A percentile compares a stretch with the other conserved stretches of the same genome.
Evolutionary conservation across 768 basidiomycete genomes (phyloP).

Genomic region (Leccinum fibrillosum): DNA sequence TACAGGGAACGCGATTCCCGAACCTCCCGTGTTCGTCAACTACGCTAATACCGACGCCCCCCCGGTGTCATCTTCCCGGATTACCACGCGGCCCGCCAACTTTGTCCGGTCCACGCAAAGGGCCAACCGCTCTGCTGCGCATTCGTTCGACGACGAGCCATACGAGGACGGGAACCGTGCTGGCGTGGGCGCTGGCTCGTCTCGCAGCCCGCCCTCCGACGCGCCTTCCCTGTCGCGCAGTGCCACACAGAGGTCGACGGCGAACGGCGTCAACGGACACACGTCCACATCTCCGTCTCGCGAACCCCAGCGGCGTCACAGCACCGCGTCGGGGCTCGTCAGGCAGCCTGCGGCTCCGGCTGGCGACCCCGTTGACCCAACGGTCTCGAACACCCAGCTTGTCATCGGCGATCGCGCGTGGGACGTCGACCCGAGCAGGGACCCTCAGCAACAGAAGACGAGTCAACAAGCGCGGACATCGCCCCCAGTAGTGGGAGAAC

Average conservation of each 20-base stretch:
- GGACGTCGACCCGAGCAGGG: constrained; percentile 59
- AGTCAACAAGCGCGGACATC: constrained; percentile 18
- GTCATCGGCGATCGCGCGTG: constrained; percentile 64
- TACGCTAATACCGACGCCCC: constrained; percentile 67
- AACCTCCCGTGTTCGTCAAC: constrained; percentile 84
- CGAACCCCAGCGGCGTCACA: constrained; percentile 27
- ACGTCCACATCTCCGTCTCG: constrained; percentile 22
- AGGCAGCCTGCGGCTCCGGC: constrained; percentile 34
- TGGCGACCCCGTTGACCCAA: constrained; percentile 59
- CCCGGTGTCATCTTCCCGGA: constrained; percentile 54
- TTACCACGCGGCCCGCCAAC: constrained; percentile 54
- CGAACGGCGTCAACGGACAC: constrained; percentile 31
- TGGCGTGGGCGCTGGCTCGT: constrained; percentile 59
- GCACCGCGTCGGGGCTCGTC: constrained; percentile 20
- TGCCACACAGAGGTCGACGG: constrained; percentile 29
- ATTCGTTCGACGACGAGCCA: constrained; percentile 44
- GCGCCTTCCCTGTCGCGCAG: constrained; percentile 29
- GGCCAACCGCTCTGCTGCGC: constrained; percentile 17
- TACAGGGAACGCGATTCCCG: constrained; percentile 84
- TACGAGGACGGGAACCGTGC: constrained; percentile 51
- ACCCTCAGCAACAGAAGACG: constrained; percentile 50
- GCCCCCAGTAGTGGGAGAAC: constrained; percentile 34
- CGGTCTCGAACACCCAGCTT: constrained; percentile 57
- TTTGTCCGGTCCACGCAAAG: constrained; percentile 47
- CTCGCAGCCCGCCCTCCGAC: constrained; percentile 33